Evolutionary conservation across 2,329 filamentous ascomycete species (phyloP).

Genomic region (Cytospora schulzeri): DNA sequence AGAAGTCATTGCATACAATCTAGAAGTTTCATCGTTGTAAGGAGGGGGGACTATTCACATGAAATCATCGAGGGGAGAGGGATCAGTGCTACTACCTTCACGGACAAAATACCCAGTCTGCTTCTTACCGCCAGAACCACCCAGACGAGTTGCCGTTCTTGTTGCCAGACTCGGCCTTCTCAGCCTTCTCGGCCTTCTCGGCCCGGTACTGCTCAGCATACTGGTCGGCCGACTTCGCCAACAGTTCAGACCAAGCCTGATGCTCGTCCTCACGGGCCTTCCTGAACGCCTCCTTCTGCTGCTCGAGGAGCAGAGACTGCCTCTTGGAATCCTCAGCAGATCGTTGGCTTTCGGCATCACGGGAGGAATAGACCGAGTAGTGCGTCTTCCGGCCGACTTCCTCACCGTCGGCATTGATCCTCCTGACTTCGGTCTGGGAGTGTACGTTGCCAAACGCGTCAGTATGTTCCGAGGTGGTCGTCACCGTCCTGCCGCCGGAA

Average conservation of each 20-base stretch:
- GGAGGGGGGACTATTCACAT: not conserved
- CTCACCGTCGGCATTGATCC: constrained; percentile 44
- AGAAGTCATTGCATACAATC: not conserved
- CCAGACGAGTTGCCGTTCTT: constrained; percentile 18
- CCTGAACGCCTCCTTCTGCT: not conserved
- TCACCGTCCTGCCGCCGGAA: constrained; percentile 36
- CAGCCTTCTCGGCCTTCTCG: constrained; percentile 25
- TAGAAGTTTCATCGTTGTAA: not conserved
- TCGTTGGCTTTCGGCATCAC: not conserved
- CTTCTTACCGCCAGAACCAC: constrained; percentile 31
- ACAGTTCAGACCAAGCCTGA: not conserved
- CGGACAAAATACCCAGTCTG: not conserved
- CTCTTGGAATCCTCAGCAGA: not conserved
- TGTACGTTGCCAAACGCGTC: constrained; percentile 48
- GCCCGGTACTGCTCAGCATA: not conserved
- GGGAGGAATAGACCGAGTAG: constrained; percentile 32
- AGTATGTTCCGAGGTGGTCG: constrained; percentile 45
- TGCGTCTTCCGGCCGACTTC: constrained; percentile 44
- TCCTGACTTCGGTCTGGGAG: constrained; percentile 44
- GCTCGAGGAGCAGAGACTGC: not conserved
- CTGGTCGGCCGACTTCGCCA: not conserved
- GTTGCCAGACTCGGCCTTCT: constrained; percentile 21
- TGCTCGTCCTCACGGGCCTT: not conserved
- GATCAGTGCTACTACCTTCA: not conserved
- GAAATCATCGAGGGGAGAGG: not conserved